These are phyloP conservation scores for Auricularia heimuer DNA, from an alignment of 768 basidiomycete genomes.

Conservation along the genomic window DNA sequence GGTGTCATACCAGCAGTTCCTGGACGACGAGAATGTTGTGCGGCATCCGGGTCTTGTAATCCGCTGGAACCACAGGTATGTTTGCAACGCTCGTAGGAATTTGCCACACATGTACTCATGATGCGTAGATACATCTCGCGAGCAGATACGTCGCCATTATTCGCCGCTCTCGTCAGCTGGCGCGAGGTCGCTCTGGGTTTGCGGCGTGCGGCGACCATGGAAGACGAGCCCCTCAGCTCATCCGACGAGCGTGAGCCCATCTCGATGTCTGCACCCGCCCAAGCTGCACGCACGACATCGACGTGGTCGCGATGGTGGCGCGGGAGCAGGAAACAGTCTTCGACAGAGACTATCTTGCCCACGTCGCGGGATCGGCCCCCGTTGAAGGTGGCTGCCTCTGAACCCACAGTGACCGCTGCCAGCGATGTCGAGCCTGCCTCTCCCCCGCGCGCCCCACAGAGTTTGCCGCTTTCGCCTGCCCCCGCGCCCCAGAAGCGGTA, in stretches of 20 bases:
- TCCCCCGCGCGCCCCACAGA: neutral
- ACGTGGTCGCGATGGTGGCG: constrained; percentile 88
- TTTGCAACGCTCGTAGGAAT: constrained; percentile 8
- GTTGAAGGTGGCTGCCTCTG: constrained; percentile 17
- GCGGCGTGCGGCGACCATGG: neutral
- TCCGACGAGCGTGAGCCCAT: constrained; percentile 20
- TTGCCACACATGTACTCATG: no score
- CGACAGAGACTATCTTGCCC: constrained; percentile 9
- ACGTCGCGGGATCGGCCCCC: constrained; percentile 7
- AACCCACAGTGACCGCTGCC: constrained; percentile 8
- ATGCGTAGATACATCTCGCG: constrained; percentile 62
- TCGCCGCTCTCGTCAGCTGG: constrained; percentile 66
- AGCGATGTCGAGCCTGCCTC: neutral
- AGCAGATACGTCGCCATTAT: constrained; percentile 60
- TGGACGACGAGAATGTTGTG: constrained; percentile 54
- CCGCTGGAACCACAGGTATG: constrained; percentile 61
- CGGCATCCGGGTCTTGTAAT: constrained; percentile 60
- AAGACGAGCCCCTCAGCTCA: constrained; percentile 19
- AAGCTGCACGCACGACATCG: constrained; percentile 37
- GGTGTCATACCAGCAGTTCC: constrained; percentile 54
- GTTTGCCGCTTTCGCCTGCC: neutral
- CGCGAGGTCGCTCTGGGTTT: constrained; percentile 32
- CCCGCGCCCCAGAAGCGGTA: constrained; percentile 40
- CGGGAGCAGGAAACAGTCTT: constrained; percentile 34
- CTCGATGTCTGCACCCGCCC: constrained; percentile 28